phyloP scores from a whole-genome alignment of 768 basidiomycete genomes.

The Termitomyces sp. region DNA sequence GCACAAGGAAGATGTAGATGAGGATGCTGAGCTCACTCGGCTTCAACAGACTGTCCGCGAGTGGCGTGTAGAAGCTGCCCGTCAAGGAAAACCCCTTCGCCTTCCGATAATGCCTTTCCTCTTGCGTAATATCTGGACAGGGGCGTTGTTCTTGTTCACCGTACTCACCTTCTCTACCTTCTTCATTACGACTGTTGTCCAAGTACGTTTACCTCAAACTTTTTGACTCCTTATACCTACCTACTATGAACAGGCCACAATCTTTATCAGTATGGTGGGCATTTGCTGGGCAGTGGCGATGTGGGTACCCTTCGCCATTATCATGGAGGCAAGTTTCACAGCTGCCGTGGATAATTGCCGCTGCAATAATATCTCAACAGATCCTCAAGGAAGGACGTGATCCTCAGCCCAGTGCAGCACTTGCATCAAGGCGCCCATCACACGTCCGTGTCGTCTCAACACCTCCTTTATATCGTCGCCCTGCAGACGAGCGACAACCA shows the following conservation, averaged over 20 bases:
- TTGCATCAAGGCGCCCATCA: slow-evolving; percentile 32
- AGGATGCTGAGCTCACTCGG: slow-evolving; percentile 67
- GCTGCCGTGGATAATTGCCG: not conserved
- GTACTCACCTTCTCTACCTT: slow-evolving; percentile 79
- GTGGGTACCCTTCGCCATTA: slow-evolving; percentile 96
- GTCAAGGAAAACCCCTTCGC: slow-evolving; percentile 65
- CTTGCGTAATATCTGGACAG: slow-evolving; percentile 91
- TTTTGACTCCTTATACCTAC: not conserved
- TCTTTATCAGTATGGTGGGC: slow-evolving; percentile 79
- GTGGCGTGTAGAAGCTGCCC: slow-evolving; percentile 84
- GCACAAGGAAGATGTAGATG: slow-evolving; percentile 64
- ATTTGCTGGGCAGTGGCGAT: slow-evolving; percentile 98
- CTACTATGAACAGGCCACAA: slow-evolving; percentile 53
- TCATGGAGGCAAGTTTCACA: slow-evolving; percentile 75
- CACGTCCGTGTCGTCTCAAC: slow-evolving; percentile 53
- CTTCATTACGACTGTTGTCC: slow-evolving; percentile 75
- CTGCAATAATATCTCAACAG: slow-evolving; percentile 27
- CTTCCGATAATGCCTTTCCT: slow-evolving; percentile 89
- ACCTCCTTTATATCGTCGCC: slow-evolving; percentile 30
- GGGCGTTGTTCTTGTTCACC: slow-evolving; percentile 76
- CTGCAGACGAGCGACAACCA: slow-evolving; percentile 46
- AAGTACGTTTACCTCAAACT: slow-evolving; percentile 33
- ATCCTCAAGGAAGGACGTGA: slow-evolving; percentile 69
- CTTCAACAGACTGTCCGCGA: slow-evolving; percentile 65
- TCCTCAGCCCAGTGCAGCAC: slow-evolving; percentile 15